Percentiles rank a stretch among this genome's conserved stretches.
These are phyloP conservation scores for Starmerella scarabaei DNA, from an alignment of 805 yeast species.

Conservation along the genomic window DNA sequence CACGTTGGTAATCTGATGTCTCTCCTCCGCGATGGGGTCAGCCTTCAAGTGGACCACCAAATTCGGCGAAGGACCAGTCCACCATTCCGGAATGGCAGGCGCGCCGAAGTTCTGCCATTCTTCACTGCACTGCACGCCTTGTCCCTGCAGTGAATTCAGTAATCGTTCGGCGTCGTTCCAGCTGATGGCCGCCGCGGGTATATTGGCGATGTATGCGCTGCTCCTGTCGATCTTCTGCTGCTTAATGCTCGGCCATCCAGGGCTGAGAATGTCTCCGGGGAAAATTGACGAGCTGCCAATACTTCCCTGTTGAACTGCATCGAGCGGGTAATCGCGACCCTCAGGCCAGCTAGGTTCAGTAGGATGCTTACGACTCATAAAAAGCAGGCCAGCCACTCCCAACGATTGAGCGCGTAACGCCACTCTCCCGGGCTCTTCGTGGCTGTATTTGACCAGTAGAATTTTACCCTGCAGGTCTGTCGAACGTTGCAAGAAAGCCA, in stretches of 20 bases:
- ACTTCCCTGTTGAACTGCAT: slow-evolving; percentile 37
- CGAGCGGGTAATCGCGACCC: slow-evolving; percentile 29
- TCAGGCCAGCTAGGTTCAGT: slow-evolving; percentile 24
- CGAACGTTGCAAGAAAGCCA: slow-evolving; percentile 25
- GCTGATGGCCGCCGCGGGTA: slow-evolving; percentile 69
- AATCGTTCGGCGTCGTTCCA: slow-evolving; percentile 50
- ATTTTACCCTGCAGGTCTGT: slow-evolving; percentile 39
- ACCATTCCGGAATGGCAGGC: slow-evolving; percentile 29
- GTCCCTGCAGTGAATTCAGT: slow-evolving; percentile 28
- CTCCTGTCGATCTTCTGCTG: slow-evolving; percentile 32
- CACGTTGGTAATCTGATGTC: slow-evolving; percentile 67
- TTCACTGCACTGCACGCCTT: slow-evolving; percentile 28
- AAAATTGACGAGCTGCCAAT: slow-evolving; percentile 37
- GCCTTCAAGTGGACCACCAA: slow-evolving; percentile 27
- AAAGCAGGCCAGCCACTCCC: slow-evolving; percentile 56
- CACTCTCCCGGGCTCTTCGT: slow-evolving; percentile 38
- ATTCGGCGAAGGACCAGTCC: slow-evolving; percentile 32
- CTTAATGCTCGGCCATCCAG: slow-evolving; percentile 52
- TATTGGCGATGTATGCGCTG: slow-evolving; percentile 48
- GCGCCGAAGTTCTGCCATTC: slow-evolving; percentile 29
- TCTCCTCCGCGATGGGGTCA: slow-evolving; percentile 33
- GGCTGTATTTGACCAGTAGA: slow-evolving; percentile 48
- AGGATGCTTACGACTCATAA: slow-evolving; percentile 37
- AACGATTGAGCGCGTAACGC: slow-evolving; percentile 40
- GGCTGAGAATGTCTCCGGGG: slow-evolving; percentile 70